Conservation (phyloP, 441 rosid species). For the Metrosideros polymorpha region DNA sequence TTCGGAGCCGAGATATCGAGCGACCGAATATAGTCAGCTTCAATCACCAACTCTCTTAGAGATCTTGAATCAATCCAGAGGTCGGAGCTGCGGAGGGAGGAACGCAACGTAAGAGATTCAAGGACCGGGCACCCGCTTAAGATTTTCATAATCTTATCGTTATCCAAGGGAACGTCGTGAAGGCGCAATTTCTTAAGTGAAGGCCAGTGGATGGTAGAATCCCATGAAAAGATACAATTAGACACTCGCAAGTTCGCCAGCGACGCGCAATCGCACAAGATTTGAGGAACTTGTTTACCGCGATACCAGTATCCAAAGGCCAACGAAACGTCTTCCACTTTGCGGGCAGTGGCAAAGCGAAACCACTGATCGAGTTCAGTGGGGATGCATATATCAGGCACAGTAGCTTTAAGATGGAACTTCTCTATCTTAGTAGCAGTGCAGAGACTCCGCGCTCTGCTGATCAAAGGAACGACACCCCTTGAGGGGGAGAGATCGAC, state of each 20-base stretch:
- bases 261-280: background rate
- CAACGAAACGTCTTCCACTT: background rate
- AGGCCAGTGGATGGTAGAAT: background rate
- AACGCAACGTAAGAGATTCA: background rate
- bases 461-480: background rate
- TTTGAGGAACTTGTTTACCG: background rate
- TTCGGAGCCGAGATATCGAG: background rate
- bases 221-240: background rate
- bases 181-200: background rate
- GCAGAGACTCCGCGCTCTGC: background rate
- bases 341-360: background rate
- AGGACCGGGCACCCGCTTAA: background rate
- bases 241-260: background rate
- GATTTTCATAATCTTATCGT: background rate
- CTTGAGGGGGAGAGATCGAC: background rate
- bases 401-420: too few species aligned
- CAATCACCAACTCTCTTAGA: background rate
- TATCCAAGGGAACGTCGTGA: background rate
- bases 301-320: fast-evolving
- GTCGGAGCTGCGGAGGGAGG: background rate
- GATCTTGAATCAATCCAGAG: background rate
- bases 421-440: background rate
- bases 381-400: background rate
- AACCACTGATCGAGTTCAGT: background rate
- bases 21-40: fast-evolving